A percentile compares a stretch with the other conserved stretches of the same genome.
Conservation (phyloP, 805 yeast genomes). For the Kurtzmaniella cleridarum region DNA sequence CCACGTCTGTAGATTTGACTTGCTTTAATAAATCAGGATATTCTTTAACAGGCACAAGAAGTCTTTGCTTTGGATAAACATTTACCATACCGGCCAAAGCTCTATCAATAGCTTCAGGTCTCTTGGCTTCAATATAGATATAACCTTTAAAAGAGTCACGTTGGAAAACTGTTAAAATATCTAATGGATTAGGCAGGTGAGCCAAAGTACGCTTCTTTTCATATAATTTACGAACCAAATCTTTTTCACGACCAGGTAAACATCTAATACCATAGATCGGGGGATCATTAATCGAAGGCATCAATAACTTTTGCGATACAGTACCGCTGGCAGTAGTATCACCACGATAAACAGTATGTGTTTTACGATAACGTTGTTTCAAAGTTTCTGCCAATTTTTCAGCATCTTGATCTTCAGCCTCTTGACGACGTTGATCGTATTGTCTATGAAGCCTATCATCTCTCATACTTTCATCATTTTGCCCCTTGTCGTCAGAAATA, state of each 20-base stretch:
- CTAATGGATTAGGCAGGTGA: slow-evolving; percentile 71
- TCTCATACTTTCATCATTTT: slow-evolving; percentile 22
- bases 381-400: slow-evolving; percentile 88
- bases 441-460: slow-evolving; percentile 83
- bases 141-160: slow-evolving; percentile 91
- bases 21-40: slow-evolving; percentile 91
- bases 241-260: slow-evolving; percentile 90
- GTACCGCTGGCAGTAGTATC: slow-evolving; percentile 56
- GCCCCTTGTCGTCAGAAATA: slow-evolving; percentile 64
- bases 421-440: slow-evolving; percentile 81
- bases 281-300: slow-evolving; percentile 96
- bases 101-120: slow-evolving; percentile 83
- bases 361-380: slow-evolving; percentile 87
- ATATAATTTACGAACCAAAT: slow-evolving; percentile 74
- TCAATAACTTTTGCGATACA: slow-evolving; percentile 86
- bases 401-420: slow-evolving; percentile 89
- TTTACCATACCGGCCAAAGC: slow-evolving; percentile 89
- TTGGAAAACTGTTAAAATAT: slow-evolving; percentile 85
- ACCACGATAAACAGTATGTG: slow-evolving; percentile 78
- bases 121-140: slow-evolving; percentile 89
- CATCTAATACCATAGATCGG: slow-evolving; percentile 94
- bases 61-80: slow-evolving; percentile 65
- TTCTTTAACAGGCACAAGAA: slow-evolving; percentile 92
- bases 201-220: slow-evolving; percentile 79
- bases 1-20: slow-evolving; percentile 80